These are phyloP conservation scores for Setaria italica DNA, from an alignment of 202 grass and related monocot genomes.

Conservation along the genomic window DNA sequence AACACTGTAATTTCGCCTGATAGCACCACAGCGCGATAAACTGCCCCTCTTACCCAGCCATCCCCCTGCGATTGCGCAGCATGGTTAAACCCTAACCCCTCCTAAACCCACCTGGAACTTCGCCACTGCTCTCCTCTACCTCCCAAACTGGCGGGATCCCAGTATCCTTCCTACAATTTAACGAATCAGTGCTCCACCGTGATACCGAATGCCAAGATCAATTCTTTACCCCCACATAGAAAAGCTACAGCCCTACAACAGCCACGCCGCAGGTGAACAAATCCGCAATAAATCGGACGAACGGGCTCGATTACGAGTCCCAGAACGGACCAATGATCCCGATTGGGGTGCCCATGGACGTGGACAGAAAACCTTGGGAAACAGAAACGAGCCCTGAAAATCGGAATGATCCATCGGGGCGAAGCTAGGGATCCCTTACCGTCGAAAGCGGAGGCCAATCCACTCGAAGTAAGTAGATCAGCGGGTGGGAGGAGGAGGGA, in stretches of 20 bases:
- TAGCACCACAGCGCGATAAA: not conserved
- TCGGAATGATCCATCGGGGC: not conserved
- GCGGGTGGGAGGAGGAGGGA: not conserved
- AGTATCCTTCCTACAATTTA: not conserved
- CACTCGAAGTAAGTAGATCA: not conserved
- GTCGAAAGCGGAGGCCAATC: not conserved
- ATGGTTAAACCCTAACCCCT: slow-evolving; percentile 4
- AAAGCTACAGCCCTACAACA: not conserved
- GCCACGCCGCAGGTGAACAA: not conserved
- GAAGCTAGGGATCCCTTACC: not conserved
- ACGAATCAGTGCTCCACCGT: not conserved
- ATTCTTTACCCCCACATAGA: not conserved
- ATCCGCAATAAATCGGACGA: not conserved
- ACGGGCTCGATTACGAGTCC: not conserved
- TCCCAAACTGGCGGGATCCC: not conserved
- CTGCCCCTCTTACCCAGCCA: too few species aligned
- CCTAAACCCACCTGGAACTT: slow-evolving; percentile 1
- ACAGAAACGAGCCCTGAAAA: not conserved
- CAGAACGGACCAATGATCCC: not conserved
- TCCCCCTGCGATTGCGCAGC: not conserved
- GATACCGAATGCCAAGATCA: not conserved
- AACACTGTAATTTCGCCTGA: not conserved
- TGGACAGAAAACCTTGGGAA: not conserved
- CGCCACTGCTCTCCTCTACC: not conserved
- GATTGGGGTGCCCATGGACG: not conserved